Base-by-base conservation (phyloP, 495 filamentous ascomycete species). In the Aspergillus funiculosus region DNA sequence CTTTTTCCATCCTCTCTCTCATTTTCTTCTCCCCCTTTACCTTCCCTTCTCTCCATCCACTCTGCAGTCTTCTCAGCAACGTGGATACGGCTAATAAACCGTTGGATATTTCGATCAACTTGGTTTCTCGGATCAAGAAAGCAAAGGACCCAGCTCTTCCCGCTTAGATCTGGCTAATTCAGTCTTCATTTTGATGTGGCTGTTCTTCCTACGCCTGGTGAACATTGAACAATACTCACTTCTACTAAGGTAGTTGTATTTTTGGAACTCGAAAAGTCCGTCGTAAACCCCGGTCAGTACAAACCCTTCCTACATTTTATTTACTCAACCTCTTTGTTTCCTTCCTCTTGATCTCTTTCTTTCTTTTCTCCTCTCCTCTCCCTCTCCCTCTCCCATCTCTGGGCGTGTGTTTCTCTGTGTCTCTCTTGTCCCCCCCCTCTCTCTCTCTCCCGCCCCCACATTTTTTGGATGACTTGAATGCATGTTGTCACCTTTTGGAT, bases 161-260 rank as follows among this genome's bases (percentile, higher is more conserved):
- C 40, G 32, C 39, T 43, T 30, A 47, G 42, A 48, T 57, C 50
- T 51, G 50, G 50, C 39, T 50, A 46, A 38, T 39, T 28, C 32
- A 34, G 36, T 36, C 39, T 47, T 35, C 20, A 38, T 37, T 24
- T 28, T 20, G 39, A n/a, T n/a, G n/a, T n/a, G n/a, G n/a, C n/a
- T n/a, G 34, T 45, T 40, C 45, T 35, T 46, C 26, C 37, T 48
- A 36, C 41, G 25, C 31, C 36, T 36, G 27, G 18, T 48, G 52
- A 51, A 39, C 36, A 49, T n/a, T n/a, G n/a, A 40, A 3, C 6
- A 26, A 34, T 48, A 32, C 37, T n/a, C n/a, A n/a, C n/a, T n/a
- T n/a, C n/a, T n/a, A n/a, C n/a, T n/a, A 40, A 39, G 21, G 32
- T 35, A 35, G 41, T 48, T 20, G 46, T 39, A 46, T 40, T 51